Percentiles rank a stretch among this genome's conserved stretches.
Conservation (phyloP, 2,329 filamentous ascomycete genomes). For the Neophaeococcomyces mojaviensis region DNA sequence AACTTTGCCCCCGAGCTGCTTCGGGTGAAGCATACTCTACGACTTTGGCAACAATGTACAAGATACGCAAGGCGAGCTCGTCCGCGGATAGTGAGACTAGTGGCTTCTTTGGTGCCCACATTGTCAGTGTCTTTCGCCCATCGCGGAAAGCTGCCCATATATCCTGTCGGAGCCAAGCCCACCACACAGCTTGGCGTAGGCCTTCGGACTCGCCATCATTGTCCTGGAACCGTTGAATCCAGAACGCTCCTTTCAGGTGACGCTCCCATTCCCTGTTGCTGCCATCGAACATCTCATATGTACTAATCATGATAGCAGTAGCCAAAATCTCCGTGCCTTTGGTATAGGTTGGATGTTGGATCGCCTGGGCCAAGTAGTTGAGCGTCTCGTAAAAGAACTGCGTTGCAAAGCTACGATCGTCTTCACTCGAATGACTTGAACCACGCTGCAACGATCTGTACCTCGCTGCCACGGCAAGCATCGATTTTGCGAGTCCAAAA, state of each 20-base stretch:
- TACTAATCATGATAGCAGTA: conserved; percentile 24
- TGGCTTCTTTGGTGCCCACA: conserved; percentile 25
- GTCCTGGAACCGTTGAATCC: conserved; percentile 25
- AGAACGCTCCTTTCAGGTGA: conserved; percentile 26
- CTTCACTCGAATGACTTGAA: too few relatives aligned
- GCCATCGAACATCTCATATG: conserved; percentile 28
- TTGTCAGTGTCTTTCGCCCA: conserved; percentile 24
- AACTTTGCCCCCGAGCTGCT: conserved; percentile 36
- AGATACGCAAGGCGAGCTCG: conserved; percentile 46
- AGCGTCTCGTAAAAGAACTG: conserved; percentile 27
- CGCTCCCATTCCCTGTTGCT: conserved; percentile 26
- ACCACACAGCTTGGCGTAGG: conserved; percentile 26
- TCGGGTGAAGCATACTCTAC: conserved; percentile 53
- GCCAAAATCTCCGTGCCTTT: conserved; percentile 25
- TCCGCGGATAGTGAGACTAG: conserved; percentile 42
- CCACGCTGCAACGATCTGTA: conserved; percentile 36
- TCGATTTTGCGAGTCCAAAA: conserved; percentile 49
- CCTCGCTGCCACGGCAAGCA: conserved; percentile 48
- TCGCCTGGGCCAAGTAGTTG: conserved; percentile 25
- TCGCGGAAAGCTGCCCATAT: conserved; percentile 27
- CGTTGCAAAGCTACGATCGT: too few relatives aligned
- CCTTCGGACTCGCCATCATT: conserved; percentile 26
- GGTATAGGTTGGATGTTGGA: conserved; percentile 24
- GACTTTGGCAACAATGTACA: conserved; percentile 50
- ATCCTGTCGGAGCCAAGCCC: conserved; percentile 29